These are phyloP conservation scores for Fusarium paranaense DNA, from an alignment of 2,329 filamentous ascomycete species.

Conservation along the genomic window DNA sequence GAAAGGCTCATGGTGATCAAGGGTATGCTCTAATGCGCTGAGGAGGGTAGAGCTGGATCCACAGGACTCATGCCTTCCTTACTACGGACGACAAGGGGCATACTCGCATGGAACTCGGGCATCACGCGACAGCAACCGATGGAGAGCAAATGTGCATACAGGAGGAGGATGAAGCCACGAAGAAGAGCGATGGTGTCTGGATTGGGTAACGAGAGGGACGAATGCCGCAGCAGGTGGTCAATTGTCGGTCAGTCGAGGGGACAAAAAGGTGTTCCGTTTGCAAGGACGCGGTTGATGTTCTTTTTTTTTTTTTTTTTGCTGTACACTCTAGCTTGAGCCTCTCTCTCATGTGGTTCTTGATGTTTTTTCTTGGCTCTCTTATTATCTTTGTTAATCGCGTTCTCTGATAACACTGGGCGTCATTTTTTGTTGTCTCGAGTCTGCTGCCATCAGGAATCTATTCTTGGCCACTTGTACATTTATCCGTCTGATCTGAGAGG, in stretches of 20 bases:
- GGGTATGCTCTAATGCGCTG: constrained; percentile 19
- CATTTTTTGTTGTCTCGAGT: constrained; percentile 19
- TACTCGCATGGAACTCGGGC: constrained; percentile 9
- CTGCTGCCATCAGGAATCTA: neutral
- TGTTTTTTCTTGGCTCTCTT: constrained; percentile 36
- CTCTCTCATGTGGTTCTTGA: constrained; percentile 18
- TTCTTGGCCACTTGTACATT: neutral
- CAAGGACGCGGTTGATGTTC: constrained; percentile 12
- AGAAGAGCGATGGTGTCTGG: neutral
- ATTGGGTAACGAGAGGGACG: constrained; percentile 1
- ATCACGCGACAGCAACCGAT: neutral
- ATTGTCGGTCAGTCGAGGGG: constrained; percentile 14
- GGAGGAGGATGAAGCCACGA: neutral
- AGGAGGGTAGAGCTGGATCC: constrained; percentile 19
- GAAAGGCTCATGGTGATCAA: constrained; percentile 16
- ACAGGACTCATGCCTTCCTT: constrained; percentile 35
- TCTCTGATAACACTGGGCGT: constrained; percentile 39
- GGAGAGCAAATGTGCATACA: neutral
- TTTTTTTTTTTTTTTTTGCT: constrained; percentile 21
- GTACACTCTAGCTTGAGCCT: constrained; percentile 42
- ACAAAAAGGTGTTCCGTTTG: constrained; percentile 27
- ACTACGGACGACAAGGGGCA: constrained; percentile 11
- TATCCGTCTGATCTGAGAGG: neutral
- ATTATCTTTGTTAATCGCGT: constrained; percentile 31
- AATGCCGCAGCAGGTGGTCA: constrained; percentile 1